Evolutionary conservation across 1,139 yeast genomes (phyloP).

Genomic region (Pichia sp.): DNA sequence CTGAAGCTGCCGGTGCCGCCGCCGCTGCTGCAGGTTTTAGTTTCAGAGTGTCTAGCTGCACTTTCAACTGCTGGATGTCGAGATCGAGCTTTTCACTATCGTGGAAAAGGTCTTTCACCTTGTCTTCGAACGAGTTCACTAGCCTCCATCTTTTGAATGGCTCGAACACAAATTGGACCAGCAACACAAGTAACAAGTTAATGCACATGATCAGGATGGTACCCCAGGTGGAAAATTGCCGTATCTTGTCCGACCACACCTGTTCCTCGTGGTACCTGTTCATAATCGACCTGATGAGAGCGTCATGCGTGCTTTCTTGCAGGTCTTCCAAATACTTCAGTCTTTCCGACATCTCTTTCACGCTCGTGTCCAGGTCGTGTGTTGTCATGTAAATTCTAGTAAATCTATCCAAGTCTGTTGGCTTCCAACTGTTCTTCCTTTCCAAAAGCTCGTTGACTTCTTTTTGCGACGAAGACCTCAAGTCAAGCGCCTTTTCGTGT

Average conservation of each 20-base stretch:
- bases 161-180: slow-evolving; percentile 84
- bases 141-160: slow-evolving; percentile 88
- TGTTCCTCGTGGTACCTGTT: slow-evolving; percentile 95
- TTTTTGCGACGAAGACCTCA: slow-evolving; percentile 68
- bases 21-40: background rate
- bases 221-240: slow-evolving; percentile 96
- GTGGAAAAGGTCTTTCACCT: slow-evolving; percentile 56
- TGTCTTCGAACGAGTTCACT: slow-evolving; percentile 78
- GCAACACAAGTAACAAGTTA: slow-evolving; percentile 68
- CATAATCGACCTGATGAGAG: slow-evolving; percentile 70
- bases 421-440: slow-evolving; percentile 77
- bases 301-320: slow-evolving; percentile 68
- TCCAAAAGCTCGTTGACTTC: slow-evolving; percentile 87
- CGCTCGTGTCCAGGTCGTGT: slow-evolving; percentile 66
- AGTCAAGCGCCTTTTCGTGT: slow-evolving; percentile 61
- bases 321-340: slow-evolving; percentile 55
- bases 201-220: slow-evolving; percentile 88
- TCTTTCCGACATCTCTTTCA: slow-evolving; percentile 45
- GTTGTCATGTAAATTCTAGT: slow-evolving; percentile 78
- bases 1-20: background rate
- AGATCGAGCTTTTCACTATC: slow-evolving; percentile 19
- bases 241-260: slow-evolving; percentile 94
- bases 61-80: slow-evolving; percentile 20
- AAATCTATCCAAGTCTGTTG: slow-evolving; percentile 75
- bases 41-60: slow-evolving; percentile 14